Conservation (phyloP, 768 basidiomycete species). For the Tremella yokohamensis region DNA sequence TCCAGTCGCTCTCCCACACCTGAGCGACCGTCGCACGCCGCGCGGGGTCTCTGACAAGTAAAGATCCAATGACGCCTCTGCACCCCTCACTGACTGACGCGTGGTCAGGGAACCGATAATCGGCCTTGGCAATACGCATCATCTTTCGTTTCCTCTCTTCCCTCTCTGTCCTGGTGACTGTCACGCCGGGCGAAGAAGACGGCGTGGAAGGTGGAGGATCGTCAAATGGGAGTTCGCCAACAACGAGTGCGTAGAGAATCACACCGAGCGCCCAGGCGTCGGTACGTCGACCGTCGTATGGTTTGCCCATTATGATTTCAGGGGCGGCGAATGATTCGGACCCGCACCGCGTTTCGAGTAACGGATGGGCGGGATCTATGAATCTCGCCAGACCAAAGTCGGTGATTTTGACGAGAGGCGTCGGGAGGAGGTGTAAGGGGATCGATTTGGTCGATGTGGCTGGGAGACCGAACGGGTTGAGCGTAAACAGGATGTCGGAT, state of each 20-base stretch:
- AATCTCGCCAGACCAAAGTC: constrained; percentile 89
- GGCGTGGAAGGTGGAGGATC: not conserved
- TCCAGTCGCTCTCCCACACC: constrained; percentile 61
- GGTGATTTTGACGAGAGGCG: constrained; percentile 72
- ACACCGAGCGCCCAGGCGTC: constrained; percentile 88
- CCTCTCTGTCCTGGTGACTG: constrained; percentile 14
- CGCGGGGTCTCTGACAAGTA: constrained; percentile 66
- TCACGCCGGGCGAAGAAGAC: constrained; percentile 14
- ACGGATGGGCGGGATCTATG: constrained; percentile 63
- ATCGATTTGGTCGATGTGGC: constrained; percentile 42
- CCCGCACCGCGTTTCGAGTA: constrained; percentile 75
- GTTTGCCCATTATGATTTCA: constrained; percentile 54
- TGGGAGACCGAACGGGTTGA: constrained; percentile 52
- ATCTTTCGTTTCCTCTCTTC: constrained; percentile 54
- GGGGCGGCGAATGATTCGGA: constrained; percentile 80
- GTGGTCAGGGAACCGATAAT: constrained; percentile 66
- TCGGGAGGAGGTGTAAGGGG: constrained; percentile 33
- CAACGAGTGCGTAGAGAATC: constrained; percentile 74
- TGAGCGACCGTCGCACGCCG: constrained; percentile 63
- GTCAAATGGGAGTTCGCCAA: constrained; percentile 70
- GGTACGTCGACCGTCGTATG: constrained; percentile 78
- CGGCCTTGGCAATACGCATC: constrained; percentile 74
- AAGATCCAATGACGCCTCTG: constrained; percentile 57
- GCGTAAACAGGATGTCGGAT: constrained; percentile 73
- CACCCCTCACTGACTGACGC: constrained; percentile 39